Percentiles rank a stretch among this genome's conserved stretches.
Conservation (phyloP, 148 eudicot genomes). For the Rhododendron griersonianum region DNA sequence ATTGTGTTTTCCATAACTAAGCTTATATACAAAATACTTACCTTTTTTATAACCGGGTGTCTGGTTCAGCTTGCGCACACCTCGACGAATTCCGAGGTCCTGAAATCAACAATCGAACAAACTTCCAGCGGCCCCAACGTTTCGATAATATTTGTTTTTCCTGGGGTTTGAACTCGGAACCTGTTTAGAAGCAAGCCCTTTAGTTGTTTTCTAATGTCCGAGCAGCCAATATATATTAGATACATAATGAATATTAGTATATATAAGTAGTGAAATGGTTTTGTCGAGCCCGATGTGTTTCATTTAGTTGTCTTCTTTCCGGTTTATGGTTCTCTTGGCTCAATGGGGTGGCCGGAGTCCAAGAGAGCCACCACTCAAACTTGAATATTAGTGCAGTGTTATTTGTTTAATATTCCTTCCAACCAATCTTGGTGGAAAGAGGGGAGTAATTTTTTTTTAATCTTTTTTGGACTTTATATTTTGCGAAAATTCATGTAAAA, state of each 20-base stretch:
- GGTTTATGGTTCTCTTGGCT: constrained; percentile 11
- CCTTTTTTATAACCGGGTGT: no score
- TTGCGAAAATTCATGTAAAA: background rate
- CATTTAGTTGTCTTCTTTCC: constrained; percentile 10
- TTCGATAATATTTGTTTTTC: no score
- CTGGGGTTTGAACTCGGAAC: no score
- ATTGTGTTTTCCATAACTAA: background rate
- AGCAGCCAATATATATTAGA: background rate
- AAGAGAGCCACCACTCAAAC: constrained; percentile 9
- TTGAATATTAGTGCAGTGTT: background rate
- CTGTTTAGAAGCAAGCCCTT: no score
- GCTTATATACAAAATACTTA: no score
- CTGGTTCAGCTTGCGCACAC: background rate
- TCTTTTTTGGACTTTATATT: background rate
- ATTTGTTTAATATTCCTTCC: background rate
- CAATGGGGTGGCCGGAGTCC: constrained; percentile 8
- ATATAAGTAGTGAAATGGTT: background rate
- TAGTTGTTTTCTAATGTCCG: background rate
- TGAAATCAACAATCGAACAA: background rate
- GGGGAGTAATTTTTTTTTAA: background rate
- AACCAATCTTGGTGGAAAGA: background rate
- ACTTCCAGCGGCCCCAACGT: background rate
- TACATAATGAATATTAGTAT: background rate
- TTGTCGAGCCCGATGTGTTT: constrained; percentile 25
- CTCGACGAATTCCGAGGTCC: background rate